Percentiles rank a stretch among this genome's conserved stretches.
Evolutionary conservation across 1,284 basidiomycete species (phyloP).

Genomic region (Takashimella koratensis): DNA sequence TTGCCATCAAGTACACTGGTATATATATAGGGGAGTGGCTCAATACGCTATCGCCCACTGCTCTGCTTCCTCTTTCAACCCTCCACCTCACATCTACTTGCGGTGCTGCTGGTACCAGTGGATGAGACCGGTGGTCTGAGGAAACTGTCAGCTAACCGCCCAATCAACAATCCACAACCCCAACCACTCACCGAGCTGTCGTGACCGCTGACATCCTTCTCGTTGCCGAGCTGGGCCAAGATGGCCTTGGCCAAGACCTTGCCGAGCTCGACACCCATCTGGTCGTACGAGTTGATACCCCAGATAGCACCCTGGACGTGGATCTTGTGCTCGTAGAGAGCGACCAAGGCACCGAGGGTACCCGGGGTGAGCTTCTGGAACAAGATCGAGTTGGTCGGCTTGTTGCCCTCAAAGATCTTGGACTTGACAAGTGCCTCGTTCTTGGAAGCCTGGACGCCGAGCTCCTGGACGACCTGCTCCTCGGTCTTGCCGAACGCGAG

Average conservation of each 20-base stretch:
- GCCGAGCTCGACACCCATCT: conserved; percentile 84
- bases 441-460: conserved; percentile 64
- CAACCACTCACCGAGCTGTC: conserved; percentile 75
- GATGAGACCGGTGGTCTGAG: conserved; percentile 83
- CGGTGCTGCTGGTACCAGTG: conserved; percentile 88
- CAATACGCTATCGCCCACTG: no score
- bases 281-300: conserved; percentile 93
- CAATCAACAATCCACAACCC: neutral
- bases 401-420: conserved; percentile 97
- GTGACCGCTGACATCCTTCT: conserved; percentile 82
- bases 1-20: no score
- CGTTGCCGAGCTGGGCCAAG: conserved; percentile 74
- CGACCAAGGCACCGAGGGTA: conserved; percentile 64
- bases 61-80: no score
- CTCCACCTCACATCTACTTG: conserved; percentile 23
- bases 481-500: conserved; percentile 97
- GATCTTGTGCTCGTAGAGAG: conserved; percentile 85
- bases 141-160: conserved; percentile 3
- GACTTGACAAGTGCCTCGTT: conserved; percentile 86
- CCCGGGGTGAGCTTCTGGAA: conserved; percentile 89
- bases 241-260: conserved; percentile 94
- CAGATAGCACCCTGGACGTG: conserved; percentile 95
- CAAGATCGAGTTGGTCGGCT: conserved; percentile 93
- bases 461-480: conserved; percentile 76
- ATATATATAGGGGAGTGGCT: no score